Evolutionary conservation across 305 asterid species (phyloP), one percentile per base, ranked within the genome.

Genomic region (Solanum aculeatissimum): DNA sequence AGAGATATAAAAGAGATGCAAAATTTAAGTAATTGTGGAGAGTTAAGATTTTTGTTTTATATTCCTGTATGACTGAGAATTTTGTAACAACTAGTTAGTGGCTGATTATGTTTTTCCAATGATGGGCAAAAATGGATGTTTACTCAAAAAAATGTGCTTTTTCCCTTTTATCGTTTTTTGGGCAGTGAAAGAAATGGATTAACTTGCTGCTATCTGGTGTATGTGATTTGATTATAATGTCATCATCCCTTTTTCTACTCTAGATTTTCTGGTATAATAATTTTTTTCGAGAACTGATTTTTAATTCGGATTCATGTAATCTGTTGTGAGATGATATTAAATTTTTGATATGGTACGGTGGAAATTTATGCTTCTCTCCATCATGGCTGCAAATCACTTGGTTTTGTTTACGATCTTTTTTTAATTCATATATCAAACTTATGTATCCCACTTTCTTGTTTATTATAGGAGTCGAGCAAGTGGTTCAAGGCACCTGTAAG

Each of bases 401-500:
- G 57, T 78, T 38, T 86, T 38, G n/a, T 38, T 43, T 83, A 18
- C 29, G 10, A 57, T 23, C 23, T 51, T 62, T 80, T 35, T 38
- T 40, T 7, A 40, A 25, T 49, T 68, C 45, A 81, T 18, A 35
- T 27, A 79, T 18, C 53, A 68, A 60, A 63, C 79, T 86, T 14
- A 85, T 84, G 83, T 80, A 27, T 7, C 82, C 85, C 88, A 40
- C 75, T 75, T 87, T 87, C 85, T 77, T 15, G 86, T 92, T 86
- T 54, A 83, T 90, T 92, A 92, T 91, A 95, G 99, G 98, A 87
- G 82, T 89, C 83, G 83, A 86, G 88, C 83, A 90, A 85, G 57
- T 95, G 98, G 99, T 92, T 93, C 57, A 92, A 87, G 85, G 72
- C 89, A 81, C 86, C 51, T 86, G 93, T 91, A 79, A 91, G 99